Evolutionary conservation across 352 stramenopile species (phyloP), one percentile per base, ranked within the genome.

Genomic region (Albugo laibachii): DNA sequence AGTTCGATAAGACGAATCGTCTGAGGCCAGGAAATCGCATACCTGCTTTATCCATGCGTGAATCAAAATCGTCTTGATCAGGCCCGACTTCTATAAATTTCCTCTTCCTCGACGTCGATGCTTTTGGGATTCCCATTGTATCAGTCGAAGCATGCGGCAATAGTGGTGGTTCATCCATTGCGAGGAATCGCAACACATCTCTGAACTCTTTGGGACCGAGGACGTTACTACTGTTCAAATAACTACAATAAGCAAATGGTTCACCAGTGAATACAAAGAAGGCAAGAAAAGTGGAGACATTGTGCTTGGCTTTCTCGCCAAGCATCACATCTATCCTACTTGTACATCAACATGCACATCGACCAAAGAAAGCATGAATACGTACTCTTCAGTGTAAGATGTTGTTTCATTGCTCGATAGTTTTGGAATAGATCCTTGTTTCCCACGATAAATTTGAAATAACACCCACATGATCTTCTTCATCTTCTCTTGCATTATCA

Each of bases 391-490:
- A 34, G 54, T 83, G 58, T 87, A 69, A 14, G 58, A 58, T 18
- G 57, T 60, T 18, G 51, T 46, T 20, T 79, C 73, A 41, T 80
- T 77, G 36, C 58, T 56, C 1, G 73, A 78, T 0, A 91, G 58
- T 51, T 87, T 88, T 19, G 78, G 75, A 12, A 91, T 63, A 8
- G 24, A 31, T 8, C 61, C 65, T 36, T 85, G 72, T 46, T 91
- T 91, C 50, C 73, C 71, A 8, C 78, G 75, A 56, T 91, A 91
- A 57, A 92, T 89, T 58, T 92, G 76, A 51, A 84, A 92, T 40
- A 92, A 49, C 21, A 92, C 84, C 76, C 76, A 92, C 69, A 92
- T 83, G 49, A 92, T 92, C 62, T 92, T 92, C 61, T 92, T 88
- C 61, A 92, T 84, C 55, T 92, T 92, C 49, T 87, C 76, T 49